A percentile compares a stretch with the other conserved stretches of the same genome.
These are phyloP conservation scores for Annulohypoxylon moriforme DNA, from an alignment of 495 filamentous ascomycete genomes.

Conservation along the genomic window DNA sequence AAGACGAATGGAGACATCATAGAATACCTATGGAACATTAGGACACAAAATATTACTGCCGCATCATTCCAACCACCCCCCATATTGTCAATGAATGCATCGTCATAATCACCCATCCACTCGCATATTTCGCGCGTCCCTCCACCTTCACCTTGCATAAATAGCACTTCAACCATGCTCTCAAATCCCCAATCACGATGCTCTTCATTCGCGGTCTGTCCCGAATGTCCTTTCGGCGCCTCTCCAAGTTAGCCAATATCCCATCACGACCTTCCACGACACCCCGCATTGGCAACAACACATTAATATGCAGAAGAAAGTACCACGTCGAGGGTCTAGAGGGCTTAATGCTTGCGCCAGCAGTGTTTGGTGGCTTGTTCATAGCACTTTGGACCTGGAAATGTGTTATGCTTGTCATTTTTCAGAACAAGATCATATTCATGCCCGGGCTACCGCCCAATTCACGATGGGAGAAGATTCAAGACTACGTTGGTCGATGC, in stretches of 20 bases:
- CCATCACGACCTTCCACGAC: slow-evolving; percentile 41
- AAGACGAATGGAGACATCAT: slow-evolving; percentile 4
- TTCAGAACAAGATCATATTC: slow-evolving; percentile 89
- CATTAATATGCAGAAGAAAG: slow-evolving; percentile 38
- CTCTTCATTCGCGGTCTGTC: slow-evolving; percentile 23
- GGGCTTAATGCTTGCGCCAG: slow-evolving; percentile 69
- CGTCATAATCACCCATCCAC: slow-evolving; percentile 37
- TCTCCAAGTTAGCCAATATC: slow-evolving; percentile 28
- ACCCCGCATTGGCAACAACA: slow-evolving; percentile 39
- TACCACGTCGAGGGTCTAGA: slow-evolving; percentile 68
- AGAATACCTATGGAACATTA: too few relatives aligned
- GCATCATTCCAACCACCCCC: slow-evolving; percentile 20
- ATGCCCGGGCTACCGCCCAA: slow-evolving; percentile 77
- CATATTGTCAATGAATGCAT: slow-evolving; percentile 33
- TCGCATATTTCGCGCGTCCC: slow-evolving; percentile 35
- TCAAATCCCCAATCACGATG: slow-evolving; percentile 40
- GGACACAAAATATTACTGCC: neutral
- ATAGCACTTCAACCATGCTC: slow-evolving; percentile 34
- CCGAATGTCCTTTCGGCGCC: slow-evolving; percentile 34
- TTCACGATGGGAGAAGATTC: slow-evolving; percentile 67
- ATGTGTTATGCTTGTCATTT: slow-evolving; percentile 80
- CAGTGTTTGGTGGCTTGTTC: slow-evolving; percentile 73
- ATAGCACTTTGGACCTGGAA: slow-evolving; percentile 80
- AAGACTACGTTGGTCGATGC: slow-evolving; percentile 68
- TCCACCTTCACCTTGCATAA: slow-evolving; percentile 39